Percentiles rank a stretch among this genome's conserved stretches.
These are phyloP conservation scores for Diaporthe nobilis DNA, from an alignment of 2,329 filamentous ascomycete genomes.

Conservation along the genomic window DNA sequence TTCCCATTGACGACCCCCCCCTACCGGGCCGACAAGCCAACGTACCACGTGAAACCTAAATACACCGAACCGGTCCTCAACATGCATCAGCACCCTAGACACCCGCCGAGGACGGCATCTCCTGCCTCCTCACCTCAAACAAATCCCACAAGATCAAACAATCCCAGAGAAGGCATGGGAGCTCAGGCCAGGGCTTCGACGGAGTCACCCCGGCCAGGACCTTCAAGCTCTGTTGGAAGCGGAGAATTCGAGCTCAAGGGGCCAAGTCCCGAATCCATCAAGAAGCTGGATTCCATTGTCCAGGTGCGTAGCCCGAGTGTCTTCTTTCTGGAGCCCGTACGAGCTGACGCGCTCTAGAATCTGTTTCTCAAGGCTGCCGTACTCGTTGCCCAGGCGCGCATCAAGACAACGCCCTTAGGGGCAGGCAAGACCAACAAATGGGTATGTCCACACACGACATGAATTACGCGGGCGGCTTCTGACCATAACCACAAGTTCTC, in stretches of 20 bases:
- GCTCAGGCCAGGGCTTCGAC: constrained; percentile 54
- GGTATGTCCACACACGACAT: constrained; percentile 67
- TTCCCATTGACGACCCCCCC: neutral
- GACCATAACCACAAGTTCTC: constrained; percentile 78
- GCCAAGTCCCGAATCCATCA: constrained; percentile 76
- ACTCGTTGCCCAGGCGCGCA: constrained; percentile 85
- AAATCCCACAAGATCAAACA: constrained; percentile 81
- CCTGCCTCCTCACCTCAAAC: constrained; percentile 80
- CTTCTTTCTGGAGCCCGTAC: constrained; percentile 16
- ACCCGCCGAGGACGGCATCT: constrained; percentile 79
- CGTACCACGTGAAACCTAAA: constrained; percentile 24
- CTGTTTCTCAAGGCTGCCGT: constrained; percentile 91
- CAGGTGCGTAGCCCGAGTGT: constrained; percentile 70
- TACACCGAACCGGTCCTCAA: constrained; percentile 46
- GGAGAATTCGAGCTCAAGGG: constrained; percentile 59
- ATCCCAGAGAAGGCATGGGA: constrained; percentile 73
- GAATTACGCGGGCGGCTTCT: constrained; percentile 32
- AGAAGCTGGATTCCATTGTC: constrained; percentile 93
- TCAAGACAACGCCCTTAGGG: constrained; percentile 74
- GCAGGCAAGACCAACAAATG: constrained; percentile 83
- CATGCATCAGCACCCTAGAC: constrained; percentile 94
- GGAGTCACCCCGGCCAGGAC: constrained; percentile 61
- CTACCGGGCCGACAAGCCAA: constrained; percentile 35
- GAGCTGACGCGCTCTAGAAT: constrained; percentile 71
- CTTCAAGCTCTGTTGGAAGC: constrained; percentile 63